Evolutionary conservation across 2,329 filamentous ascomycete genomes (phyloP), one percentile per base, ranked within the genome.

Genomic region (Didymella segeticola): DNA sequence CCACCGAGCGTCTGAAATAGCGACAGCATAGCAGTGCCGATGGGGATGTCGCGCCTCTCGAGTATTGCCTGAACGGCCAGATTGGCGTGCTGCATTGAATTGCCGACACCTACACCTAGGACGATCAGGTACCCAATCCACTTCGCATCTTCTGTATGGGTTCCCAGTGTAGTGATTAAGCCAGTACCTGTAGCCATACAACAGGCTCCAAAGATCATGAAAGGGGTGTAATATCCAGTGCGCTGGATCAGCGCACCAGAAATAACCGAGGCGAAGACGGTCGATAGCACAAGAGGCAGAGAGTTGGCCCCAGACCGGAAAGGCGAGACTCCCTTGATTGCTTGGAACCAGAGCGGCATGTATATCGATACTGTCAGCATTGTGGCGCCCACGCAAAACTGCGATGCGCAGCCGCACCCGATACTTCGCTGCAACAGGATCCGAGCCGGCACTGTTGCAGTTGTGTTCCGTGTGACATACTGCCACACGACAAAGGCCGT

Each of bases 141-240:
- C 53, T 70, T 64, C 4, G 63, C 47, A 27, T 52, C 66, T 9
- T 56, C 61, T 2, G 72, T 77, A 46, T 64, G 41, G 17, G 67
- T 61, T 1, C 64, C 63, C 60, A 78, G 76, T 2, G 78, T 79
- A 2, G 75, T 72, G 11, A 80, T 62, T 0, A 81, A 63, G 2
- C 78, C 79, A n/a, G 77, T 65, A 15, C 78, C 78, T 17, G 78
- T 67, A 12, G 75, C 59, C 70, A 78, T 76, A 22, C 79, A 47
- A 41, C 77, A 59, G 1, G 71, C 64, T 1, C 73, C 75, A 2
- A 69, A 49, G 33, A 79, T 75, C 67, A 80, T 75, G 64, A 80
- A 80, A 1, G 78, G 78, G 0, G 77, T 78, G 62, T 80, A 80
- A 64, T 80, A 80, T 20, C 79, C 79, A 5, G 78, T 50, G 0